phyloP scores from a whole-genome alignment of 2,329 filamentous ascomycete species.

The Penicillium sp. region DNA sequence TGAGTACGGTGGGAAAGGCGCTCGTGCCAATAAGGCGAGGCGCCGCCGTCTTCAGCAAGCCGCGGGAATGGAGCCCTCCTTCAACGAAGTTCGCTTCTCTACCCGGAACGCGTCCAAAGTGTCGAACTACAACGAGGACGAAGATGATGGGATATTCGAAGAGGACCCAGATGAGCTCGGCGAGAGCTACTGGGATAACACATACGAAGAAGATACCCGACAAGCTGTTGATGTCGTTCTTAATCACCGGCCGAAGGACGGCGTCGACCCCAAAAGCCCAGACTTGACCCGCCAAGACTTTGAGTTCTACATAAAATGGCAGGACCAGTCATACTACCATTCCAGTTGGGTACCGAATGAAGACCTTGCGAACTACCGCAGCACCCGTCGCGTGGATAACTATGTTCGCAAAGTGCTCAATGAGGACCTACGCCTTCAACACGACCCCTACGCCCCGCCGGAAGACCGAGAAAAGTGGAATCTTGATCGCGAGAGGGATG shows the following conservation, averaged over 20 bases:
- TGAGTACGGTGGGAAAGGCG: slow-evolving; percentile 75
- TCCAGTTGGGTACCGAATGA: slow-evolving; percentile 90
- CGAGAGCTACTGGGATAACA: slow-evolving; percentile 68
- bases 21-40: slow-evolving; percentile 73
- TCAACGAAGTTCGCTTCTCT: slow-evolving; percentile 86
- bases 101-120: slow-evolving; percentile 78
- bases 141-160: slow-evolving; percentile 59
- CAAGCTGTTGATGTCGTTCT: slow-evolving; percentile 90
- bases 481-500: slow-evolving; percentile 87
- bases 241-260: slow-evolving; percentile 77
- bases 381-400: slow-evolving; percentile 88
- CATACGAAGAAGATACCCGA: slow-evolving; percentile 68
- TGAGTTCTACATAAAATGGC: slow-evolving; percentile 94
- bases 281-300: slow-evolving; percentile 65
- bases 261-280: slow-evolving; percentile 45
- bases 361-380: slow-evolving; percentile 72
- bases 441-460: slow-evolving; percentile 71
- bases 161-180: slow-evolving; percentile 60
- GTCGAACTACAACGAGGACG: slow-evolving; percentile 68
- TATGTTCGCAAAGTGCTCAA: slow-evolving; percentile 84
- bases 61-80: slow-evolving; percentile 62
- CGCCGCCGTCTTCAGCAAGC: slow-evolving; percentile 67
- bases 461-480: slow-evolving; percentile 93
- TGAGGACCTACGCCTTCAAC: slow-evolving; percentile 74
- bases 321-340: slow-evolving; percentile 91